A percentile compares a stretch with the other conserved stretches of the same genome.
Evolutionary conservation across 331 rosid genomes (phyloP).

Genomic region (Arachis monticola): DNA sequence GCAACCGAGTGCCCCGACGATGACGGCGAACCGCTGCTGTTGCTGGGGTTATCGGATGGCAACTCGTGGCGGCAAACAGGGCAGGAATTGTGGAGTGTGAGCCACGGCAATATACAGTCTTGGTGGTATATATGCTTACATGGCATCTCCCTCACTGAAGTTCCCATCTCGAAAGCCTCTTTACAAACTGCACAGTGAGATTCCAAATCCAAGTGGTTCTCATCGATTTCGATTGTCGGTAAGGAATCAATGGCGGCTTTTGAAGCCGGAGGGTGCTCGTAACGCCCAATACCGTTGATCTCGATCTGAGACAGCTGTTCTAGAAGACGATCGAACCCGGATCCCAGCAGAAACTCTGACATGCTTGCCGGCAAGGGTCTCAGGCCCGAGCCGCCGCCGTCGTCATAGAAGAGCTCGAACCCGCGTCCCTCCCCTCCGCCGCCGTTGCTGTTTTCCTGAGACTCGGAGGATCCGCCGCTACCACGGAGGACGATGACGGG

Average conservation of each 20-base stretch:
- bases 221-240: slow-evolving; percentile 63
- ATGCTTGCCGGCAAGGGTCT: slow-evolving; percentile 78
- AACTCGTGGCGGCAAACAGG: slow-evolving; percentile 87
- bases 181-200: slow-evolving; percentile 85
- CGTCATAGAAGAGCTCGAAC: slow-evolving; percentile 77
- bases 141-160: slow-evolving; percentile 78
- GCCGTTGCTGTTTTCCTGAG: background rate
- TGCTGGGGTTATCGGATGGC: slow-evolving; percentile 42
- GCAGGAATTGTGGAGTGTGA: slow-evolving; percentile 74
- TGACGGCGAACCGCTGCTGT: background rate
- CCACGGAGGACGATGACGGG: slow-evolving; percentile 84
- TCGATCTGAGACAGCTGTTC: slow-evolving; percentile 82
- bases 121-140: slow-evolving; percentile 85
- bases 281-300: slow-evolving; percentile 60
- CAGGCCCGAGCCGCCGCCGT: slow-evolving; percentile 76
- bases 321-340: slow-evolving; percentile 78
- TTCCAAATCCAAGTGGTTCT: slow-evolving; percentile 45
- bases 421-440: slow-evolving; percentile 50
- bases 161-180: slow-evolving; percentile 63
- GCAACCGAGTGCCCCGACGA: slow-evolving; percentile 11
- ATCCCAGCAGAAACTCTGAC: slow-evolving; percentile 83
- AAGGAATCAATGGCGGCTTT: slow-evolving; percentile 76
- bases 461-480: slow-evolving; percentile 17
- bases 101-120: slow-evolving; percentile 89
- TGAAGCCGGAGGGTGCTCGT: slow-evolving; percentile 72